Conservation (phyloP, 306 rosid species). For the Corylus avellana region DNA sequence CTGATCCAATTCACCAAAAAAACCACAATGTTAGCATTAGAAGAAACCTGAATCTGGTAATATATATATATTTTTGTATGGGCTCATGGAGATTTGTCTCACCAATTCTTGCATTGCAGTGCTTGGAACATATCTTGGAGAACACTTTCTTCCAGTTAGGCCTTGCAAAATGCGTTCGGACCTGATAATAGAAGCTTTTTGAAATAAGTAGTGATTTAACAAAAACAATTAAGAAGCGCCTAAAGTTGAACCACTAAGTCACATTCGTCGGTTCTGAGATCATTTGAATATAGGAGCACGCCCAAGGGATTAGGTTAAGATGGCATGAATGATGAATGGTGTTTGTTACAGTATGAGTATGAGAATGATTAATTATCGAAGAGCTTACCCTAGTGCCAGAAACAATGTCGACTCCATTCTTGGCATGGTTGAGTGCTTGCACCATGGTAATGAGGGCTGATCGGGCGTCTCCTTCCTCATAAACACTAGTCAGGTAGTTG, state of each 20-base stretch:
- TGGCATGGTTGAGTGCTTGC: constrained; percentile 99
- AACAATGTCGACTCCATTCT: constrained; percentile 96
- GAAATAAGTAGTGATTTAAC: too few species aligned
- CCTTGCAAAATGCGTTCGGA: constrained; percentile 97
- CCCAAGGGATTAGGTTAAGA: not conserved
- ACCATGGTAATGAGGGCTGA: constrained; percentile 99
- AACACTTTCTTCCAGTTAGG: constrained; percentile 99
- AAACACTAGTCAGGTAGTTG: constrained; percentile 97
- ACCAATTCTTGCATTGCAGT: constrained; percentile 87
- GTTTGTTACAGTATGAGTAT: not conserved
- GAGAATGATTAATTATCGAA: constrained; percentile 5
- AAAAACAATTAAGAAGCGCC: too few species aligned
- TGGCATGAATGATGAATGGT: constrained; percentile 1
- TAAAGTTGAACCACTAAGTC: not conserved
- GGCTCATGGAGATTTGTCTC: constrained; percentile 30
- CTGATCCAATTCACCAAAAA: constrained; percentile 46
- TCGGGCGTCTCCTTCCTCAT: constrained; percentile 98
- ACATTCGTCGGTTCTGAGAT: not conserved
- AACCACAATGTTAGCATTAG: constrained; percentile 24
- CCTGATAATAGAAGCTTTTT: constrained; percentile 41
- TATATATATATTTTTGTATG: not conserved
- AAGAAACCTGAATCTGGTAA: not conserved
- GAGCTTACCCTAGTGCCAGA: constrained; percentile 87
- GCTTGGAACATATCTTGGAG: constrained; percentile 88
- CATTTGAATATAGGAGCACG: not conserved